phyloP scores from a whole-genome alignment of 306 rosid species.

The Crataegus laevigata region DNA sequence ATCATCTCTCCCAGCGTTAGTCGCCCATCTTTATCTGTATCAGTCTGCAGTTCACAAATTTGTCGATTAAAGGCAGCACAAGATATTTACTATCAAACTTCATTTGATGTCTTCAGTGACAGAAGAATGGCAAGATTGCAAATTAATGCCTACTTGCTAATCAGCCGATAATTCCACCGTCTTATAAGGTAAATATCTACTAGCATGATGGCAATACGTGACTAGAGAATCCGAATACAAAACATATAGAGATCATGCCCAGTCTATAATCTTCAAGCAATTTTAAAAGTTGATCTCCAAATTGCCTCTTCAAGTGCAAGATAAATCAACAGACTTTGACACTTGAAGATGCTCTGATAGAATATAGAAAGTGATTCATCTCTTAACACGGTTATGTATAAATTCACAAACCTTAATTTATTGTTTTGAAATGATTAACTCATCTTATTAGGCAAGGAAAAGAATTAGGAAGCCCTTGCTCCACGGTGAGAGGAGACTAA shows the following conservation, averaged over 20 bases:
- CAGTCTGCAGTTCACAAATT: constrained; percentile 54
- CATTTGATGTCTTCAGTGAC: neutral
- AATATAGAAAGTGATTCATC: neutral
- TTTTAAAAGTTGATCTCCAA: neutral
- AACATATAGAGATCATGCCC: neutral
- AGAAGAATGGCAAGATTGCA: neutral
- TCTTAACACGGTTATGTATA: neutral
- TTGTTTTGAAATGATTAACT: neutral
- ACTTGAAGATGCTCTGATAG: neutral
- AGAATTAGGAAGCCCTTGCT: neutral
- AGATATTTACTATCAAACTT: neutral
- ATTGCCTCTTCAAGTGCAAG: neutral
- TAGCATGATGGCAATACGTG: neutral
- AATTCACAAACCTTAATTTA: neutral
- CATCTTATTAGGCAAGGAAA: neutral
- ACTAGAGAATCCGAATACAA: neutral
- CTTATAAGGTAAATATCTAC: neutral
- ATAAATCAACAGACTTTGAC: neutral
- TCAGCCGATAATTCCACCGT: neutral
- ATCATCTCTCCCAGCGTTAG: constrained; percentile 84
- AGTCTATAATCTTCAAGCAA: neutral
- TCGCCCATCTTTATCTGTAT: constrained; percentile 80
- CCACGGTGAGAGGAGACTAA: neutral
- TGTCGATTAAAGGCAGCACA: neutral
- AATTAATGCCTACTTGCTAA: neutral